phyloP scores from a whole-genome alignment of 2,329 filamentous ascomycete genomes.

The Capronia epimyces region DNA sequence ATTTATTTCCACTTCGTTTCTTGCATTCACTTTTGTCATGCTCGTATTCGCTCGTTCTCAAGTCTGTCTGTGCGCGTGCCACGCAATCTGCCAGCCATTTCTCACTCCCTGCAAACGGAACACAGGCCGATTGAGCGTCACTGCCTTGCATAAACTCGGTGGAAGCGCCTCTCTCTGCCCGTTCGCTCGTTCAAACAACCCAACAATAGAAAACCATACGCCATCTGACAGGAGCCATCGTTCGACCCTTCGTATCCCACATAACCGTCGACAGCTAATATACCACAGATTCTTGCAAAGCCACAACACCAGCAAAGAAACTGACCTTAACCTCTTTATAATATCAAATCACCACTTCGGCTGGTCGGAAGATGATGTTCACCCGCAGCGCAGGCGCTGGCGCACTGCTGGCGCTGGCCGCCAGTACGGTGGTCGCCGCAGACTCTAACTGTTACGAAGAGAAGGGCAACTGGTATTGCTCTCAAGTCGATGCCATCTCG shows the following conservation, averaged over 20 bases:
- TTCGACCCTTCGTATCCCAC: slow-evolving; percentile 29
- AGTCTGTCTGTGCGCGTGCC: neutral
- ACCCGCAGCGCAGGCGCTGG: slow-evolving; percentile 9
- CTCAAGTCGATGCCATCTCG: slow-evolving; percentile 57
- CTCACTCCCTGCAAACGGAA: neutral
- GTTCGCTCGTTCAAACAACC: neutral
- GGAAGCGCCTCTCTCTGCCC: neutral
- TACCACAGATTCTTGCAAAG: neutral
- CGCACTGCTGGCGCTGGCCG: slow-evolving; percentile 9
- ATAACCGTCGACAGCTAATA: slow-evolving; percentile 12
- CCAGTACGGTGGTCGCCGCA: slow-evolving; percentile 10
- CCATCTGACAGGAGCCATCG: neutral
- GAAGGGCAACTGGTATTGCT: slow-evolving; percentile 60
- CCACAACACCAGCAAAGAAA: neutral
- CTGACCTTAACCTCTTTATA: neutral
- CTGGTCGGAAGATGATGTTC: slow-evolving; percentile 13
- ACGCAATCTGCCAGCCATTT: neutral
- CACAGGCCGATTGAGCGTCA: neutral
- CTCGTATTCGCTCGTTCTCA: neutral
- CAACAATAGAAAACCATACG: neutral
- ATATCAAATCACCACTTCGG: neutral
- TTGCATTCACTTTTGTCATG: neutral
- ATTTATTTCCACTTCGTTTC: neutral
- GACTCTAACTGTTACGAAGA: slow-evolving; percentile 15
- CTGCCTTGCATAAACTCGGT: neutral